Conservation (phyloP, 768 basidiomycete genomes). For the Tubosaeta sp. region DNA sequence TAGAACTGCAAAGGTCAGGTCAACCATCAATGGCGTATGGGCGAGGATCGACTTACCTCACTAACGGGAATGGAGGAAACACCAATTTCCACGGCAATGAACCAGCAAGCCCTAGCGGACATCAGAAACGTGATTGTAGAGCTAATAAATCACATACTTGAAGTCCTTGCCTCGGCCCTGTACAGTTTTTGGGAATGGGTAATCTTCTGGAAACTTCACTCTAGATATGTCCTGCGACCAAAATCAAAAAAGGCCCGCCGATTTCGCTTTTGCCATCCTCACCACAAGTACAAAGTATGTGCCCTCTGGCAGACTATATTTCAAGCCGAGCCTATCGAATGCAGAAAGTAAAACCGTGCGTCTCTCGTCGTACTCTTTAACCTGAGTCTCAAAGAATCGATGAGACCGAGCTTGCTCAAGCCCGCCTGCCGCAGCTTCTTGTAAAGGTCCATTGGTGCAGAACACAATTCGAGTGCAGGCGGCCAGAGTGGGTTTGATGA, state of each 20-base stretch:
- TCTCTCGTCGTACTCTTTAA: constrained; percentile 75
- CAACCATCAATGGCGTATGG: background rate
- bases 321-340: constrained; percentile 81
- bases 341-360: constrained; percentile 67
- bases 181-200: constrained; percentile 73
- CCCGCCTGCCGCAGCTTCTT: constrained; percentile 90
- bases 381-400: constrained; percentile 74
- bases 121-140: constrained; percentile 8
- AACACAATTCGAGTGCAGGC: constrained; percentile 94
- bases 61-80: constrained; percentile 94
- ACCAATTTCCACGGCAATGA: constrained; percentile 84
- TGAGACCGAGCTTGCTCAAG: constrained; percentile 73
- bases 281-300: constrained; percentile 88
- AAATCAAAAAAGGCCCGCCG: constrained; percentile 1
- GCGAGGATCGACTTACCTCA: constrained; percentile 56
- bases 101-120: constrained; percentile 79
- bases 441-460: constrained; percentile 90
- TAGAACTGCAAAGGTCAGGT: constrained; percentile 63
- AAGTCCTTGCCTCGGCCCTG: constrained; percentile 85
- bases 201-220: constrained; percentile 79
- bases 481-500: constrained; percentile 83
- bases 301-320: constrained; percentile 86
- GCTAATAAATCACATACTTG: constrained; percentile 42
- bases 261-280: constrained; percentile 20
- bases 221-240: constrained; percentile 62